These are phyloP conservation scores for Arthrinium phaeospermum DNA, from an alignment of 2,329 filamentous ascomycete species.

Conservation along the genomic window DNA sequence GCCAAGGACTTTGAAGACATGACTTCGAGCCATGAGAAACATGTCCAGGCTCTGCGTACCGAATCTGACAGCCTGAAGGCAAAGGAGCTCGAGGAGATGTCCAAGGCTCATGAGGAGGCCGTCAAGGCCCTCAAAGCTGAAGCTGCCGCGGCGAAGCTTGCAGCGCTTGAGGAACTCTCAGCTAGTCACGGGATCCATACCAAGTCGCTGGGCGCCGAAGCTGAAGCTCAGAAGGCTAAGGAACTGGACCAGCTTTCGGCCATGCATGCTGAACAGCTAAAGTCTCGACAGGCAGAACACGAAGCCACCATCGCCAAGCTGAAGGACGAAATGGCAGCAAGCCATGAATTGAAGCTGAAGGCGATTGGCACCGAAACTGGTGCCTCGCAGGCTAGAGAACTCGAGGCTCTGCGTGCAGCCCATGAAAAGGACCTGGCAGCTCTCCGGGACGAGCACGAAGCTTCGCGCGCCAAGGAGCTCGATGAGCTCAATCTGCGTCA, in stretches of 20 bases:
- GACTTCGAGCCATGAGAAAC: slow-evolving; percentile 19
- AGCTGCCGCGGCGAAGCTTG: slow-evolving; percentile 26
- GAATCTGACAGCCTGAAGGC: slow-evolving; percentile 24
- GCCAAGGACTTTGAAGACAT: slow-evolving; percentile 22
- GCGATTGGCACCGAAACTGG: slow-evolving; percentile 28
- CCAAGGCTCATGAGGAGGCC: slow-evolving; percentile 19
- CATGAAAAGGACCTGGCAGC: slow-evolving; percentile 29
- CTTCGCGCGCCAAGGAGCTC: slow-evolving; percentile 27
- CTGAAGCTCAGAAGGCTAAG: slow-evolving; percentile 25
- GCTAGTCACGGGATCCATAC: slow-evolving; percentile 26
- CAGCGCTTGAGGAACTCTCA: slow-evolving; percentile 29
- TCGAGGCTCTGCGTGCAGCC: slow-evolving; percentile 27
- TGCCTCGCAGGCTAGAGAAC: slow-evolving; percentile 27
- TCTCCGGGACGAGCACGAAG: slow-evolving; percentile 31
- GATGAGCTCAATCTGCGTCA: slow-evolving; percentile 33
- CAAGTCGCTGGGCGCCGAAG: slow-evolving; percentile 27
- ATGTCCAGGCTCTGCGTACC: slow-evolving; percentile 26
- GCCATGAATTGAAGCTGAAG: slow-evolving; percentile 30
- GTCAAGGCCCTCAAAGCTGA: slow-evolving; percentile 26
- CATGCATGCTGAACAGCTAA: slow-evolving; percentile 20
- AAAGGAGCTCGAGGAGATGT: slow-evolving; percentile 28
- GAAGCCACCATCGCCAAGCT: slow-evolving; percentile 26
- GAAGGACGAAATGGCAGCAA: slow-evolving; percentile 28
- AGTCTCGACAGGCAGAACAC: slow-evolving; percentile 22
- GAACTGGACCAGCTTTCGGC: slow-evolving; percentile 27